Percentiles rank a stretch among this genome's conserved stretches.
Conservation (phyloP, 2,329 filamentous ascomycete species). For the Sporothrix pseudoabietina region DNA sequence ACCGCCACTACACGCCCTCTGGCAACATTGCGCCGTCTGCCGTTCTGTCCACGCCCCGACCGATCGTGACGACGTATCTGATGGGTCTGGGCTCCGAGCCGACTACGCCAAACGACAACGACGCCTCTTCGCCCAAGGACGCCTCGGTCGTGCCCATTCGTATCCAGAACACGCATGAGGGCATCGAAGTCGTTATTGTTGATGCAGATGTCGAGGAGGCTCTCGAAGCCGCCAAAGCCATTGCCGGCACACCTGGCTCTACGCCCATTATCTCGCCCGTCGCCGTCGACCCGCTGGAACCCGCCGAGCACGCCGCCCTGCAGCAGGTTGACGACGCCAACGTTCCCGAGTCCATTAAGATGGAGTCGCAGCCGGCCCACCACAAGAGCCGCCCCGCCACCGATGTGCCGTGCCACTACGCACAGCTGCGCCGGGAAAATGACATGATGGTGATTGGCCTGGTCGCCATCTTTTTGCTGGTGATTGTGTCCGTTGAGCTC, state of each 20-base stretch:
- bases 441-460: constrained; percentile 41
- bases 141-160: background rate
- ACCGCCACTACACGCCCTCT: constrained; percentile 31
- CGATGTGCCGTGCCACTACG: constrained; percentile 34
- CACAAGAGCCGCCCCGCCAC: background rate
- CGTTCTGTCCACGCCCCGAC: constrained; percentile 31
- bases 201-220: constrained; percentile 17
- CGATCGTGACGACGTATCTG: constrained; percentile 33
- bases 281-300: constrained; percentile 9
- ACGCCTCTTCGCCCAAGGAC: background rate
- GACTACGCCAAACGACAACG: background rate
- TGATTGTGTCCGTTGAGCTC: constrained; percentile 40
- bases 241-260: background rate
- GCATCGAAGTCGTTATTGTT: constrained; percentile 24
- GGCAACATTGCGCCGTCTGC: constrained; percentile 14
- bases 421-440: constrained; percentile 35
- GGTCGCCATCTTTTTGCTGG: constrained; percentile 39
- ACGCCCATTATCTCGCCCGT: constrained; percentile 9
- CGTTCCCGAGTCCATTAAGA: constrained; percentile 26
- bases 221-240: constrained; percentile 16
- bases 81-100: constrained; percentile 30
- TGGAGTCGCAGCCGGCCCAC: constrained; percentile 26
- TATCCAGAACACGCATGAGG: constrained; percentile 13
- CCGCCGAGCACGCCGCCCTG: background rate
- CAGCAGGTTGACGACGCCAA: background rate